Percentiles rank a stretch among this genome's conserved stretches.
phyloP scores from a whole-genome alignment of 495 filamentous ascomycete species.

The Elasticomyces elasticus region DNA sequence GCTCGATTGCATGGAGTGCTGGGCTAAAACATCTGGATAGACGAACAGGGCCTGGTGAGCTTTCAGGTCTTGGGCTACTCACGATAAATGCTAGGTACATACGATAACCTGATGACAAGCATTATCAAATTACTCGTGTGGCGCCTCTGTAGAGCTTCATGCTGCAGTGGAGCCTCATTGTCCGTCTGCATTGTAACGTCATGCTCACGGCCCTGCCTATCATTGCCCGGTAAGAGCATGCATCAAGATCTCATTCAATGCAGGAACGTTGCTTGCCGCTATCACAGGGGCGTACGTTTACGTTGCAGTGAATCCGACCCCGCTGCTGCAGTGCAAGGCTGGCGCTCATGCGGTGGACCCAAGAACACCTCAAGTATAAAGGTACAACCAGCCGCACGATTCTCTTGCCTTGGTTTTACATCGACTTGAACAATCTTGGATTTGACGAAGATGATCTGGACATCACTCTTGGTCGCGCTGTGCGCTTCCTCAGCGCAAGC shows the following conservation, averaged over 20 bases:
- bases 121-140: too few species aligned
- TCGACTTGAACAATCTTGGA: neutral
- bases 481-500: conserved; percentile 25
- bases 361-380: neutral
- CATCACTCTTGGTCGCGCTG: neutral
- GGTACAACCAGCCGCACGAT: neutral
- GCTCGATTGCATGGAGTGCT: too few species aligned
- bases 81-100: too few species aligned
- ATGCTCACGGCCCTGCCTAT: too few species aligned
- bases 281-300: neutral
- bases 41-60: neutral
- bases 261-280: too few species aligned
- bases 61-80: too few species aligned
- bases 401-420: neutral
- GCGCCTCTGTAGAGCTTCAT: too few species aligned
- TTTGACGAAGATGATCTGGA: neutral
- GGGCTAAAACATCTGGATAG: neutral
- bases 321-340: neutral
- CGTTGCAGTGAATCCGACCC: neutral
- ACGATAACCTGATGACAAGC: too few species aligned
- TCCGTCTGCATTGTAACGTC: too few species aligned
- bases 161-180: too few species aligned
- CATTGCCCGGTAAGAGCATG: too few species aligned
- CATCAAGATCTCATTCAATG: too few species aligned
- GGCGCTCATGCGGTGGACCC: neutral